Evolutionary conservation across 345 rosid genomes (phyloP), one percentile per base, ranked within the genome.

Genomic region (Melaleuca alternifolia): DNA sequence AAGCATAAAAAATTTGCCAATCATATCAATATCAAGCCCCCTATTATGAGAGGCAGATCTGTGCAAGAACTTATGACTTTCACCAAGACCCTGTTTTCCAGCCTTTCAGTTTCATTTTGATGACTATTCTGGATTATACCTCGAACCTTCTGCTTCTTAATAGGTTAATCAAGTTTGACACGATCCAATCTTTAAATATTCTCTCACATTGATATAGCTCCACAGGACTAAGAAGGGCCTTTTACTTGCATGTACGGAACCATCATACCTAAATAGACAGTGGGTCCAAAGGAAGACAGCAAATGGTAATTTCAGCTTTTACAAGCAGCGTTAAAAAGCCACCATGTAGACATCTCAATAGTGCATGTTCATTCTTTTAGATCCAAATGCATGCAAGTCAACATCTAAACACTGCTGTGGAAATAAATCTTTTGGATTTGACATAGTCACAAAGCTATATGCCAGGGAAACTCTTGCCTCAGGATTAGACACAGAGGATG

Each of bases 391-490:
- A 71, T 5, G 81, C 48, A 71, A 13, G 1, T 37, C 81, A 71
- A 71, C 48, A 71, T 71, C 81, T 71, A 71, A 37, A 37, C 79
- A 37, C 26, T 37, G 48, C 24, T 71, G 41, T 71, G 81, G 81
- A 71, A 71, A 37, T 2, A 71, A 28, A 30, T 37, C 65, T 84
- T 24, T 48, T 18, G 75, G 57, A 84, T 86, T 13, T n/a, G 81
- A 77, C 84, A 28, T 61, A 11, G 6, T 44, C 56, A 37, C 18
- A 11, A n/a, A 77, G 48, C 30, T 50, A 41, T 28, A 9, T 41
- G 50, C 18, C 30, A 12, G 46, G 12, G 59, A 44, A 51, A 26
- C 59, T 41, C 88, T 84, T 56, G 71, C 91, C 91, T 88, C 85
- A 18, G 89, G 90, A 87, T 83, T 57, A 53, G 37, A 71, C 14